Evolutionary conservation across 768 basidiomycete species (phyloP), one percentile per base, ranked within the genome.

Genomic region (Kwoniella sp.): DNA sequence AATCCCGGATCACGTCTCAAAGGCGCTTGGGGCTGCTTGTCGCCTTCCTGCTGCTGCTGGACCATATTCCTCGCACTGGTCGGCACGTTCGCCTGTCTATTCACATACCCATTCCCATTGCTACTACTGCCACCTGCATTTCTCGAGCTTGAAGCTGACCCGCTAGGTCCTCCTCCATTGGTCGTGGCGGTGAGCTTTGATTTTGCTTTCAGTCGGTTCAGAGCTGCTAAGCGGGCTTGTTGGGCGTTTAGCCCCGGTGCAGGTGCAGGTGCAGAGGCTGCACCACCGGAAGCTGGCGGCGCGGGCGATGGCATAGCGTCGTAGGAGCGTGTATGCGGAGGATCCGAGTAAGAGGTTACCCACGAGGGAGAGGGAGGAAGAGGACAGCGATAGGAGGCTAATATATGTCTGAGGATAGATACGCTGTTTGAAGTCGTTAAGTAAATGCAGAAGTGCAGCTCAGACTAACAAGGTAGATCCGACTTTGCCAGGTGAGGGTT

Each of bases 131-230:
- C 53, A 38, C 52, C 58, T 48, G 67, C 61, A 67, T 60, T 26
- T 55, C 69, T 48, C 64, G 56, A 54, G 63, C 57, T 51, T 60
- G n/a, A n/a, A n/a, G n/a, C n/a, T n/a, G n/a, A n/a, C n/a, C 25
- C 47, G 62, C 29, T 56, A 15, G 23, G 4, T 13, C 34, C 34
- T 5, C 34, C 34, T 9, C 54, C 8, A 17, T 26, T 55, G 4
- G 58, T 29, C 4, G 38, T 17, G 12, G 29, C 41, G 0, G 68
- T 61, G 41, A 80, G 55, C 2, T 65, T 60, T 11, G 73, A 60
- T 59, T 78, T 78, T 2, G 79, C 79, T 68, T 78, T 80, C 9
- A 76, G 64, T 0, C 79, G 65, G 58, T 78, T 78, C 29, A 80
- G 68, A n/a, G 75, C 73, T 34, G 75, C 73, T 29, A 77, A 54